Percentiles rank a stretch among this genome's conserved stretches.
phyloP scores from a whole-genome alignment of 768 basidiomycete species.

The Hirschioporus abietinus region DNA sequence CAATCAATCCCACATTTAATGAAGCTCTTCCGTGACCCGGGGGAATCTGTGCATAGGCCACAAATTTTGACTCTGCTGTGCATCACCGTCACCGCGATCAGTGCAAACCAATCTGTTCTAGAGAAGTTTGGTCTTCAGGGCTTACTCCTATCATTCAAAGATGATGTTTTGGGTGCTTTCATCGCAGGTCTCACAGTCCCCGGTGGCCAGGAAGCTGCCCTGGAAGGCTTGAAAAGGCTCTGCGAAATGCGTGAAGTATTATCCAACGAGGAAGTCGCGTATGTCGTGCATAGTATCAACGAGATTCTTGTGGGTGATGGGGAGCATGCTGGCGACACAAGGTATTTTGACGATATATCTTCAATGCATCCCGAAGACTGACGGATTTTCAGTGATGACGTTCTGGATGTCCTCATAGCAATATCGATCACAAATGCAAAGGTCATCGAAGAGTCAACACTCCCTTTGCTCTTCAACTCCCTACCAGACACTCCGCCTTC shows the following conservation, averaged over 20 bases:
- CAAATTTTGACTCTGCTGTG: slow-evolving; percentile 63
- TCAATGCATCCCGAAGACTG: background rate
- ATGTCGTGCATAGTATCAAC: slow-evolving; percentile 70
- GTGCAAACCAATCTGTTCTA: slow-evolving; percentile 16
- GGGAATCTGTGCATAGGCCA: slow-evolving; percentile 60
- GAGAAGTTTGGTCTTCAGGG: slow-evolving; percentile 18
- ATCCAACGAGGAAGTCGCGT: slow-evolving; percentile 68
- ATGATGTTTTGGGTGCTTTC: slow-evolving; percentile 64
- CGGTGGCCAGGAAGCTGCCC: slow-evolving; percentile 49
- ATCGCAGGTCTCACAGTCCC: slow-evolving; percentile 51
- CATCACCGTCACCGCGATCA: slow-evolving; percentile 28
- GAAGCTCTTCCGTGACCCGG: slow-evolving; percentile 65
- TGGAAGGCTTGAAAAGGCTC: slow-evolving; percentile 62
- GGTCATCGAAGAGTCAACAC: slow-evolving; percentile 65
- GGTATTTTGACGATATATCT: slow-evolving; percentile 32
- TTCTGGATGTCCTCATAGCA: slow-evolving; percentile 56
- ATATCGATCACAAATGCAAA: slow-evolving; percentile 56
- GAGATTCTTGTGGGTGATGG: slow-evolving; percentile 54
- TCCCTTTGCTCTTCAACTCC: slow-evolving; percentile 72
- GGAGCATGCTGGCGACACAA: slow-evolving; percentile 50
- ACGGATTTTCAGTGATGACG: slow-evolving; percentile 40
- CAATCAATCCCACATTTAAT: slow-evolving; percentile 74
- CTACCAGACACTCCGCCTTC: slow-evolving; percentile 66
- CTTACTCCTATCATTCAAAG: slow-evolving; percentile 61
- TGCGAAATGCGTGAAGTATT: slow-evolving; percentile 61